A percentile compares a stretch with the other conserved stretches of the same genome.
Evolutionary conservation across 1,139 yeast genomes (phyloP).

Genomic region (Entelexis sorbosivorans): DNA sequence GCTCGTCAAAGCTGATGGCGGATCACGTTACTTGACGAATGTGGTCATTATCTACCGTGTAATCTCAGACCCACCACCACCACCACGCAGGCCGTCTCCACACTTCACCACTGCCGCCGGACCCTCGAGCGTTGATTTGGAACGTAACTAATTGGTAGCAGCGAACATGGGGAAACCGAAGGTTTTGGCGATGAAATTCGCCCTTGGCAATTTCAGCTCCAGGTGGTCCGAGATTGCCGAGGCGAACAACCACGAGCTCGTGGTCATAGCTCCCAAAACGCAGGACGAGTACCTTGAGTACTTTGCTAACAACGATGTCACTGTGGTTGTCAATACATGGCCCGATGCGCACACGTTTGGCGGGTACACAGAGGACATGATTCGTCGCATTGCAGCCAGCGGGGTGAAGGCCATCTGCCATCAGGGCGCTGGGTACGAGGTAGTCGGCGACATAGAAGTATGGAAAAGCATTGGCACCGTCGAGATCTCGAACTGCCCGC

Average conservation of each 20-base stretch:
- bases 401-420: constrained; percentile 55
- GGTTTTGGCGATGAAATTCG: constrained; percentile 1
- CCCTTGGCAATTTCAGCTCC: background rate
- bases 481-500: constrained; percentile 56
- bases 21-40: constrained; percentile 2
- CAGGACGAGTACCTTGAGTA: constrained; percentile 17
- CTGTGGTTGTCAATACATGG: constrained; percentile 19
- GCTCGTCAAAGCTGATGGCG: background rate
- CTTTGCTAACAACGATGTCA: constrained; percentile 17
- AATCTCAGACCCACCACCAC: too few relatives aligned
- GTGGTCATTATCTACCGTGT: background rate
- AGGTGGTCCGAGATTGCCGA: background rate
- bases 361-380: constrained; percentile 45
- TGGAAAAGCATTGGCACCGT: constrained; percentile 39
- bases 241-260: background rate
- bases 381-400: constrained; percentile 35
- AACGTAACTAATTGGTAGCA: background rate
- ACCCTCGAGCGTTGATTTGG: background rate
- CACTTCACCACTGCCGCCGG: background rate
- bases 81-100: too few relatives aligned
- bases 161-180: background rate
- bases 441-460: constrained; percentile 39
- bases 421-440: constrained; percentile 89
- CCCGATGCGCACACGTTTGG: constrained; percentile 33
- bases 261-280: constrained; percentile 6